These are phyloP conservation scores for Pulveroboletus sp. DNA, from an alignment of 768 basidiomycete species.

Conservation along the genomic window DNA sequence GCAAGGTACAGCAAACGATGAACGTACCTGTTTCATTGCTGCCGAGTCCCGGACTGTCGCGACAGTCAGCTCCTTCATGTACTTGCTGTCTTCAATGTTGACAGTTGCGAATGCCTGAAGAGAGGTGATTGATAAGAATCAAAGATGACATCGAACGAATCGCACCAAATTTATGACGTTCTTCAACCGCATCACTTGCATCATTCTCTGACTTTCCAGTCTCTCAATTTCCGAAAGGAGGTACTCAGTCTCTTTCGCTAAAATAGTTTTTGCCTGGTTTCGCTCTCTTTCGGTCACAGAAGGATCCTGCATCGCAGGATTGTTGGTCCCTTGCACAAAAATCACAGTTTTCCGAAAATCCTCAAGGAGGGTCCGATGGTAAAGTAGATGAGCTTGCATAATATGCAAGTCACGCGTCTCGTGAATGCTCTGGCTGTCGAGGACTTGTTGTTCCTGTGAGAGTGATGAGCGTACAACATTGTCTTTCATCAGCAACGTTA, in stretches of 20 bases:
- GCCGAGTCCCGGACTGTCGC: constrained; percentile 42
- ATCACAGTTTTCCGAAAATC: constrained; percentile 51
- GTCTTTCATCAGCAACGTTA: not conserved
- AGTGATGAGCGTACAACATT: not conserved
- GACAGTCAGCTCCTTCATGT: constrained; percentile 49
- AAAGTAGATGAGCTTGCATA: constrained; percentile 54
- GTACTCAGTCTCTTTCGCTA: constrained; percentile 46
- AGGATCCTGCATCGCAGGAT: constrained; percentile 42
- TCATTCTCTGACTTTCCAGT: constrained; percentile 34
- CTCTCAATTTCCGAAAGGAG: constrained; percentile 49
- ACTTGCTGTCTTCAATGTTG: constrained; percentile 52
- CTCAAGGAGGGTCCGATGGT: constrained; percentile 49
- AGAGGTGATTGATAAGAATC: not conserved
- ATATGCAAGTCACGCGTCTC: constrained; percentile 53
- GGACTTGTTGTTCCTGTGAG: constrained; percentile 43
- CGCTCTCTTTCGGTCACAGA: constrained; percentile 14
- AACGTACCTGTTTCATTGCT: constrained; percentile 34
- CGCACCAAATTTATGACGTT: constrained; percentile 35
- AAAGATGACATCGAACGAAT: not conserved
- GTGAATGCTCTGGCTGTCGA: constrained; percentile 37
- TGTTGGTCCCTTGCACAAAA: constrained; percentile 46
- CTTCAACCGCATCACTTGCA: constrained; percentile 29
- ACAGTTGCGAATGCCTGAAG: constrained; percentile 55
- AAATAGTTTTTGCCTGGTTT: constrained; percentile 26
- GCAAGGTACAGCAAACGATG: constrained; percentile 18